Evolutionary conservation across 768 basidiomycete genomes (phyloP).

Genomic region (Leccinum rimulosum): DNA sequence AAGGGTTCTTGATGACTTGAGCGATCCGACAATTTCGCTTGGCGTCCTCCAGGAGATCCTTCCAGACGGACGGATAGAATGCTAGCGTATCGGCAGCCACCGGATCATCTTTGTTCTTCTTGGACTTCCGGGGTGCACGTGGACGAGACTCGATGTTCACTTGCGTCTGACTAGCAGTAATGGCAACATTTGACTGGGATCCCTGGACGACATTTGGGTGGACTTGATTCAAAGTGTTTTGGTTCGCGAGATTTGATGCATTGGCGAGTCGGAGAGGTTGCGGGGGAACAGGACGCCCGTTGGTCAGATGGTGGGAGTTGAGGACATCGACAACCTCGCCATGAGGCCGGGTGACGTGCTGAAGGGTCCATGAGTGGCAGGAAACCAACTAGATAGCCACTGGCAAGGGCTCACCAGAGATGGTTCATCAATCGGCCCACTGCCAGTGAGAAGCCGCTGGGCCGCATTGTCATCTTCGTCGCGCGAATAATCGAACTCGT

Average conservation of each 20-base stretch:
- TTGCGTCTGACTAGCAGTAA: not conserved
- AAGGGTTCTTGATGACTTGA: not conserved
- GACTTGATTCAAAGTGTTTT: not conserved
- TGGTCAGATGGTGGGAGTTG: not conserved
- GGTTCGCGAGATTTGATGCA: not conserved
- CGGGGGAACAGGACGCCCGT: not conserved
- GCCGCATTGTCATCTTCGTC: not conserved
- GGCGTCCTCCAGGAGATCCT: not conserved
- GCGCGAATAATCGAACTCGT: not conserved
- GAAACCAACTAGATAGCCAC: not conserved
- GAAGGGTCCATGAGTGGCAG: not conserved
- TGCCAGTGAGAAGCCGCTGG: not conserved
- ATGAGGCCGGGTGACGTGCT: not conserved
- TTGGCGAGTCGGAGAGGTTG: not conserved
- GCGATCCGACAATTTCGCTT: not conserved
- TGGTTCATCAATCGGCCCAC: no score
- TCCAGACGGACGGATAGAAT: not conserved
- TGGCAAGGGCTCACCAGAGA: not conserved
- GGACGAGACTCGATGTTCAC: not conserved
- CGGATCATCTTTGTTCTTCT: not conserved
- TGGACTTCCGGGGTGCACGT: not conserved
- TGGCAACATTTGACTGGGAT: not conserved
- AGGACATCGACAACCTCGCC: not conserved
- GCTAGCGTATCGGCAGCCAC: not conserved
- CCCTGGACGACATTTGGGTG: not conserved